phyloP scores from a whole-genome alignment of 352 stramenopile species.

The Globisporangium viniferum region DNA sequence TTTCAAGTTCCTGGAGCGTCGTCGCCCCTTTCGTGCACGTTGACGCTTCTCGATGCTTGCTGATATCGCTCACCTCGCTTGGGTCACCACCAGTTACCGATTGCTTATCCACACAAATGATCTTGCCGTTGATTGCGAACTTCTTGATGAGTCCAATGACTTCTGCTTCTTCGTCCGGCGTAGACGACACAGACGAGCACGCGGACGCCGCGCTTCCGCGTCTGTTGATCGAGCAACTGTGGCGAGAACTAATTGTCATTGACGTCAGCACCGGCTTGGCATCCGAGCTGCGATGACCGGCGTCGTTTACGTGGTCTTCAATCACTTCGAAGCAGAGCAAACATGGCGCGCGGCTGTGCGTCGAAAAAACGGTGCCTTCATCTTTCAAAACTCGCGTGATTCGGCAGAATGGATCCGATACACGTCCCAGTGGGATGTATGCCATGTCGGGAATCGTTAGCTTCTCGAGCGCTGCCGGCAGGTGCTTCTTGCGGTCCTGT shows the following conservation, averaged over 20 bases:
- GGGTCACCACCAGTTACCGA: neutral
- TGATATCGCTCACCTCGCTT: neutral
- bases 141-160: conserved; percentile 49
- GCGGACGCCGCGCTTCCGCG: conserved; percentile 19
- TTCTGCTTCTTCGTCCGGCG: conserved; percentile 42
- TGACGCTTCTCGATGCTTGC: neutral
- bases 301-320: conserved; percentile 65
- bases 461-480: conserved; percentile 40
- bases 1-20: conserved; percentile 9
- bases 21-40: neutral
- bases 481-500: conserved; percentile 57
- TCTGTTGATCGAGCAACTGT: neutral
- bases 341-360: conserved; percentile 66
- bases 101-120: conserved; percentile 45
- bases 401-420: conserved; percentile 65
- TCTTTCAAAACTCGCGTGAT: conserved; percentile 63
- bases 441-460: conserved; percentile 65
- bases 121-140: conserved; percentile 58
- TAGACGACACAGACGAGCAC: conserved; percentile 22
- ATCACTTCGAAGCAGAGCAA: conserved; percentile 80
- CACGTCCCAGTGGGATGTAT: conserved; percentile 69
- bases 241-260: conserved; percentile 5
- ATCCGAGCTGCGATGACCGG: conserved; percentile 32
- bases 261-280: conserved; percentile 4
- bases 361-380: conserved; percentile 83